These are phyloP conservation scores for Scedosporium apiospermum DNA, from an alignment of 2,329 filamentous ascomycete species.

Conservation along the genomic window DNA sequence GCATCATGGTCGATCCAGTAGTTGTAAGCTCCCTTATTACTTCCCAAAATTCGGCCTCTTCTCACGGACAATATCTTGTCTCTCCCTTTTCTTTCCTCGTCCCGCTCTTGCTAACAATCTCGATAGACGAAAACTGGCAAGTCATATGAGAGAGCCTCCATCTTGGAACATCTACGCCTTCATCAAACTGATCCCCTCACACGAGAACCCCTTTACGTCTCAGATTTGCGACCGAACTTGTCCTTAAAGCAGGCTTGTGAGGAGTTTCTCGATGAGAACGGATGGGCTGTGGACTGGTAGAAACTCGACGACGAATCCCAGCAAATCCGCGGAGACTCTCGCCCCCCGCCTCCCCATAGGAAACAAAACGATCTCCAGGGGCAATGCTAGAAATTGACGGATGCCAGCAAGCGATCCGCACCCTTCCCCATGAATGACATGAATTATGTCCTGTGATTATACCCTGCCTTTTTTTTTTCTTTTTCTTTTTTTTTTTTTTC, in stretches of 20 bases:
- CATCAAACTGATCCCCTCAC: constrained; percentile 75
- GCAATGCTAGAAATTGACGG: too few species aligned
- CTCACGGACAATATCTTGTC: background rate
- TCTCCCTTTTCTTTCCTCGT: background rate
- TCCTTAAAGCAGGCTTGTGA: constrained; percentile 73
- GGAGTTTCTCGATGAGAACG: constrained; percentile 77
- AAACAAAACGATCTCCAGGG: too few species aligned
- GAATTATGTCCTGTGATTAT: background rate
- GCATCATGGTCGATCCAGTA: constrained; percentile 63
- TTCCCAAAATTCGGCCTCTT: background rate
- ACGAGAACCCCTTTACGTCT: constrained; percentile 56
- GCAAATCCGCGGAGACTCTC: background rate
- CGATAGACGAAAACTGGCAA: constrained; percentile 70
- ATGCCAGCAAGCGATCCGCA: background rate
- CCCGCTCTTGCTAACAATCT: constrained; percentile 8
- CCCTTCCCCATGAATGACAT: background rate
- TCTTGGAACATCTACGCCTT: constrained; percentile 75
- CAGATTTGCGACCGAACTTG: constrained; percentile 73
- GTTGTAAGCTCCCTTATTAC: constrained; percentile 28
- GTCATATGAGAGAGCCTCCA: constrained; percentile 78
- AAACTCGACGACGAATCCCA: background rate
- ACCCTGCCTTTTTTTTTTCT: background rate
- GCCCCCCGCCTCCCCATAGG: background rate
- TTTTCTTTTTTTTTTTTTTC: background rate
- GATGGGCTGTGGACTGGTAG: constrained; percentile 75